A percentile compares a stretch with the other conserved stretches of the same genome.
Conservation (phyloP, 169 alveolate species). For the Plasmodium sp. region DNA sequence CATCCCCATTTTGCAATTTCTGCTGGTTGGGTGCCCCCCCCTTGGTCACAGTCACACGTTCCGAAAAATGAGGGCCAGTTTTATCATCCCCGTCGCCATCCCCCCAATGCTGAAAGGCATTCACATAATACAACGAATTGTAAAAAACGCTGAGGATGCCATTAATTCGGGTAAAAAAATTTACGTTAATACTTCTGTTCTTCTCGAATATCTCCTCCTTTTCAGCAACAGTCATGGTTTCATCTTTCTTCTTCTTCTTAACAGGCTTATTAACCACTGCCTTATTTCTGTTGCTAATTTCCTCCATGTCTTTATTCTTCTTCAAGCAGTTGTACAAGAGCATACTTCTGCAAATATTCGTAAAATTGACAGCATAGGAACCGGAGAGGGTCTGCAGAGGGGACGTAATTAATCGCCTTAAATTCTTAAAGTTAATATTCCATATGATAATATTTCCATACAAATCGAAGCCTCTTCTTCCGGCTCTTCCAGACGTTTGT, state of each 20-base stretch:
- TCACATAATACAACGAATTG: conserved; percentile 55
- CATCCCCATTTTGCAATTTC: neutral
- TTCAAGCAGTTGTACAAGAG: conserved; percentile 46
- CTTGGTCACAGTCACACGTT: neutral
- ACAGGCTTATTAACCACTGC: conserved; percentile 32
- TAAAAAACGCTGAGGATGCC: conserved; percentile 64
- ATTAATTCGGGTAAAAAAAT: conserved; percentile 57
- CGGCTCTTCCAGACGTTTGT: conserved; percentile 95
- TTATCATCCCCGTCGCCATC: neutral
- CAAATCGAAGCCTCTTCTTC: conserved; percentile 94
- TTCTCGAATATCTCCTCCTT: conserved; percentile 72
- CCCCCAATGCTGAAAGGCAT: conserved; percentile 14
- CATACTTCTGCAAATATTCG: conserved; percentile 73
- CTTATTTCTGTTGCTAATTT: conserved; percentile 12
- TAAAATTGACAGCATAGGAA: conserved; percentile 57
- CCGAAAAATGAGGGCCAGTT: neutral
- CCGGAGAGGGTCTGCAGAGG: conserved; percentile 87
- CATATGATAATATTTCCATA: conserved; percentile 92
- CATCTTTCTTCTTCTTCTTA: conserved; percentile 63
- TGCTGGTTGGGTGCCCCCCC: neutral
- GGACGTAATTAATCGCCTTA: conserved; percentile 83
- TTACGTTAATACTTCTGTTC: conserved; percentile 40
- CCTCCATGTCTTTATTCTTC: conserved; percentile 42
- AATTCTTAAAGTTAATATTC: conserved; percentile 89
- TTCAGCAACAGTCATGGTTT: conserved; percentile 57